Evolutionary conservation across 1,284 basidiomycete genomes (phyloP), one percentile per base, ranked within the genome.

Genomic region (Phylloboletellus chloephorus): DNA sequence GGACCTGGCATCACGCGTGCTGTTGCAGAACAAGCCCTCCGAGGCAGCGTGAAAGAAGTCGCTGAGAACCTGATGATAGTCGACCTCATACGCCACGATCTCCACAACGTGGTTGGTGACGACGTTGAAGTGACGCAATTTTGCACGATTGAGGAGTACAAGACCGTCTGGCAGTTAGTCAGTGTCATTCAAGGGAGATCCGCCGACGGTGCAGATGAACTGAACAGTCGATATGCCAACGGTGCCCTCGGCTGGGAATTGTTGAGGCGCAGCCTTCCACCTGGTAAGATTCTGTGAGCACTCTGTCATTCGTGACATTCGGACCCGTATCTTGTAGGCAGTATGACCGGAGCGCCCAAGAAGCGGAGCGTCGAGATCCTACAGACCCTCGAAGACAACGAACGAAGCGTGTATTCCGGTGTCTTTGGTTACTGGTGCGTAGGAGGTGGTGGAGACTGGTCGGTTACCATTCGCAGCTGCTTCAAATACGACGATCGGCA

Each of bases 1-100:
- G 74, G 67, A 5, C 74, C 76, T 11, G 72, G 69, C 11, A 68
- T 84, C 40, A 80, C 75, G 16, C 78, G 81, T 8, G 72, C 71
- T 23, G 67, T 74, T 25, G 85, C 85, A 7, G 80, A 84, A 54
- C 52, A 76, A 53, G 63, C 73, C 2, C 68, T 98, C 22, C 70
- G 74, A 16, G 80, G 79, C 5, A 93, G 89, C 58, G 68, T 71
- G 30, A 98, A 98, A 64, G 95, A 98, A 63, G 80, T 95, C 2
- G 95, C 94, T 0, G 95, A 98, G 67, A 98, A 98, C 60, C 67
- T 98, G 39, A 98, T 98, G 95, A 98, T 98, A 51, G 95, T 97
- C 16, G 95, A 98, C 59, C 75, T 98, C 29, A 97, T 97, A 54
- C 79, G 93, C 11, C 89, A 96, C 44, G 95, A 98, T 64, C 69